These are phyloP conservation scores for Dothideomycetes sp. DNA, from an alignment of 2,329 filamentous ascomycete genomes.

Conservation along the genomic window DNA sequence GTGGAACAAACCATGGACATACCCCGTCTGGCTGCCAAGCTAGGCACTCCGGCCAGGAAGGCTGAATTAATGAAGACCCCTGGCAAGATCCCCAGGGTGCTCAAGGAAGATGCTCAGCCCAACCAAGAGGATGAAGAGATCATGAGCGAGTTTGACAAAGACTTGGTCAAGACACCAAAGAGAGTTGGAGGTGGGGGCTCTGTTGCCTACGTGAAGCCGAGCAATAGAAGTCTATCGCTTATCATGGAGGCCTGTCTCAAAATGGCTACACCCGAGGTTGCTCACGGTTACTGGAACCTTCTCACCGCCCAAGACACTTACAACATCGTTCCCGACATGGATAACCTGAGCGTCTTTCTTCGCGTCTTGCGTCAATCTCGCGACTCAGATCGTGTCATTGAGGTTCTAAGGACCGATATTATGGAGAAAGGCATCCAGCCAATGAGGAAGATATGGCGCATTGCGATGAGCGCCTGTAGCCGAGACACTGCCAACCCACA, in stretches of 20 bases:
- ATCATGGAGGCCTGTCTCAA: constrained; percentile 54
- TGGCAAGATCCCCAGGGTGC: neutral
- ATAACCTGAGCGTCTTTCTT: constrained; percentile 61
- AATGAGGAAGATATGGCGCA: constrained; percentile 47
- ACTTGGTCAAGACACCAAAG: constrained; percentile 1
- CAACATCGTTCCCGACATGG: constrained; percentile 57
- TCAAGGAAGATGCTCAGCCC: neutral
- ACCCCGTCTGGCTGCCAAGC: constrained; percentile 39
- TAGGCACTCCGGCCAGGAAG: constrained; percentile 19
- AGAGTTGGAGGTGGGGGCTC: neutral
- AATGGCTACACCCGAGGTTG: constrained; percentile 49
- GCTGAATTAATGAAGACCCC: too few relatives aligned
- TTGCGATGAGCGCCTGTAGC: constrained; percentile 63
- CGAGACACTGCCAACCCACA: constrained; percentile 68
- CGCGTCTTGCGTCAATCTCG: constrained; percentile 54
- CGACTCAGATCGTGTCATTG: constrained; percentile 50
- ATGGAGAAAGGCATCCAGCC: constrained; percentile 17
- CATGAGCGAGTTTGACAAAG: constrained; percentile 3
- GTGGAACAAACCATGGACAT: constrained; percentile 76
- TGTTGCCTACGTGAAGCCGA: constrained; percentile 31
- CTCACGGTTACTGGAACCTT: constrained; percentile 64
- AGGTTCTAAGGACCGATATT: constrained; percentile 39
- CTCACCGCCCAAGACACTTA: constrained; percentile 46
- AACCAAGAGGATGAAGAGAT: constrained; percentile 8
- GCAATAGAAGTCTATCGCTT: constrained; percentile 54